These are phyloP conservation scores for Yamadazyma philogaea DNA, from an alignment of 805 yeast genomes.

Conservation along the genomic window DNA sequence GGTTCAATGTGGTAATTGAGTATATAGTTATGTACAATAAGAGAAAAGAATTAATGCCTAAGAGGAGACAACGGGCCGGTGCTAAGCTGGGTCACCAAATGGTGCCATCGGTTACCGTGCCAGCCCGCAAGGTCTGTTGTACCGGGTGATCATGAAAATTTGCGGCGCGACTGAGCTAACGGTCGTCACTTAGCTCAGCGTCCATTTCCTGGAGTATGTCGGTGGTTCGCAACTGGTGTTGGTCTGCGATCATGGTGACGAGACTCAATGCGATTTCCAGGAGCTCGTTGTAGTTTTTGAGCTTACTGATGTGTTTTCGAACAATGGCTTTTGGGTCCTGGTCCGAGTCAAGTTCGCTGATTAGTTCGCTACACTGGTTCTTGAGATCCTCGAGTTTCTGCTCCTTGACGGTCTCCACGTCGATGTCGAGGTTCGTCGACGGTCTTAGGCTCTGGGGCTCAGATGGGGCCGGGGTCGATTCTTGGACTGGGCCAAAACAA, in stretches of 20 bases:
- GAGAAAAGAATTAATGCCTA: not conserved
- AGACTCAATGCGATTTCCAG: conserved; percentile 59
- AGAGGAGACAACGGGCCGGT: not conserved
- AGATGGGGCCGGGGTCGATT: not conserved
- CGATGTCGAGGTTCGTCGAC: not conserved
- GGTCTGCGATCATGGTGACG: conserved; percentile 59
- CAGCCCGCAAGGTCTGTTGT: too few relatives aligned
- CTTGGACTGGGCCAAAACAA: not conserved
- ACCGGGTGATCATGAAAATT: not conserved
- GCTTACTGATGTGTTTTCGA: conserved; percentile 47
- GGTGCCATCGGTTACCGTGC: too few relatives aligned
- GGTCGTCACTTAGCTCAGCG: conserved; percentile 13
- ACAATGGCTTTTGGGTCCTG: conserved; percentile 45
- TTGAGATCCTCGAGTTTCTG: conserved; percentile 29
- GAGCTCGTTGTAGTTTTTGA: conserved; percentile 60
- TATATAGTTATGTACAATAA: not conserved
- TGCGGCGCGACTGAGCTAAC: not conserved
- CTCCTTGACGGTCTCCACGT: conserved; percentile 13
- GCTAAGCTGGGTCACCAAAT: too few relatives aligned
- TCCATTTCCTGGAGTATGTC: conserved; percentile 52
- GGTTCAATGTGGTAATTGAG: not conserved
- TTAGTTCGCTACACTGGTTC: conserved; percentile 29
- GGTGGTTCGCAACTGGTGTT: conserved; percentile 43
- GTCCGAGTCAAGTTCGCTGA: conserved; percentile 30
- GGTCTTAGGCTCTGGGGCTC: not conserved